phyloP scores from a whole-genome alignment of 257 asterid species.

The Jacaranda mimosifolia region DNA sequence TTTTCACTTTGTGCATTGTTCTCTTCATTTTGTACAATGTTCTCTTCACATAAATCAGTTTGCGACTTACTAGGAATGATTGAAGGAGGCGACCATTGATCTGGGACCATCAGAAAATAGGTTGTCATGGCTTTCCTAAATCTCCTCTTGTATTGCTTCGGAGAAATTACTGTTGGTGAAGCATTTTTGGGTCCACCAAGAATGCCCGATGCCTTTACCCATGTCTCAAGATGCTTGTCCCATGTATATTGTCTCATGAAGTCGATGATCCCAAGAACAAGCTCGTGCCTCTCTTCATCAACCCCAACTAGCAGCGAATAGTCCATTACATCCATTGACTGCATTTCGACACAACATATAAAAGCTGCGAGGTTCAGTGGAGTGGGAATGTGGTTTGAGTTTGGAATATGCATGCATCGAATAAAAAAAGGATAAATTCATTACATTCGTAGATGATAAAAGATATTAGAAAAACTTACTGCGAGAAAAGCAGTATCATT shows the following conservation, averaged over 20 bases:
- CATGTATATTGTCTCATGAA: conserved; percentile 94
- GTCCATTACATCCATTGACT: conserved; percentile 95
- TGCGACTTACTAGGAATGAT: conserved; percentile 62
- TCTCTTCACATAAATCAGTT: conserved; percentile 60
- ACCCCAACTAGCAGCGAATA: conserved; percentile 89
- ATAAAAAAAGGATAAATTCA: background rate
- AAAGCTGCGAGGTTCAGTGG: background rate
- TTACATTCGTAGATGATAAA: background rate
- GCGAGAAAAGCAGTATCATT: conserved; percentile 92
- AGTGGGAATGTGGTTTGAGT: background rate
- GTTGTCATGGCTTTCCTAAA: conserved; percentile 95
- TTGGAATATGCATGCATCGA: background rate
- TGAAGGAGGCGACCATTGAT: conserved; percentile 83
- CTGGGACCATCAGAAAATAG: conserved; percentile 94
- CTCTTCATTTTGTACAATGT: conserved; percentile 41
- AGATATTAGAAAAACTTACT: conserved; percentile 55
- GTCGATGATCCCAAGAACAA: conserved; percentile 92
- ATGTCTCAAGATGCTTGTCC: conserved; percentile 95
- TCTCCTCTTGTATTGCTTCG: conserved; percentile 89
- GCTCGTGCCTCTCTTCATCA: conserved; percentile 87
- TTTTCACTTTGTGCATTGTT: conserved; percentile 38
- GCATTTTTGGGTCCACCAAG: conserved; percentile 90
- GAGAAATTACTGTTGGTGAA: conserved; percentile 87
- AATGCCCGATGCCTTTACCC: conserved; percentile 94
- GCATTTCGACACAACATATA: conserved; percentile 29